Evolutionary conservation across 345 rosid species (phyloP).

Genomic region (Dovyalis caffra): DNA sequence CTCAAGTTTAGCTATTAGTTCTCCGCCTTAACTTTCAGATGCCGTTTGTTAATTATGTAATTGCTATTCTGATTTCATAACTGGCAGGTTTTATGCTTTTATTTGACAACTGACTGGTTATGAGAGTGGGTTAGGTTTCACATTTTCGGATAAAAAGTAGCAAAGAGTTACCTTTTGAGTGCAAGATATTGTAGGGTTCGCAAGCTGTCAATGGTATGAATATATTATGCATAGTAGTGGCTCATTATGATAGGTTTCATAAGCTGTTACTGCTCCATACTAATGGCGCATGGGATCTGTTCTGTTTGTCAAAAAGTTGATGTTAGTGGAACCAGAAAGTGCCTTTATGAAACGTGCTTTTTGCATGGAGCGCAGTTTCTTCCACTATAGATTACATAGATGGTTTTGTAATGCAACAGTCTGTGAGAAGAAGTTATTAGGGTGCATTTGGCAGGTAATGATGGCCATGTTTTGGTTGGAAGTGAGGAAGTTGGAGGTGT

Average conservation of each 20-base stretch:
- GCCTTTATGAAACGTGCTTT: conserved; percentile 4
- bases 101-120: too few species aligned
- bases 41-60: background rate
- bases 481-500: background rate
- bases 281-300: conserved; percentile 22
- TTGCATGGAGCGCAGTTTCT: conserved; percentile 1
- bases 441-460: background rate
- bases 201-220: background rate
- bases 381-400: background rate
- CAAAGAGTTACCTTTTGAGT: background rate
- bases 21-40: background rate
- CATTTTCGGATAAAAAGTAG: background rate
- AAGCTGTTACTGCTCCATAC: conserved; percentile 8
- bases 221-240: background rate
- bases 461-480: background rate
- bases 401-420: too few species aligned
- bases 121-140: too few species aligned
- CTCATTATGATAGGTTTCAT: background rate
- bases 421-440: too few species aligned
- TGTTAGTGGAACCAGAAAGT: conserved; percentile 16
- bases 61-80: background rate
- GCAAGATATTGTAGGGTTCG: background rate
- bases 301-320: background rate
- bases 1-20: background rate
- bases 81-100: too few species aligned